phyloP scores from a whole-genome alignment of 192 early-diverging fungal genomes.

The Coemansia sp. region DNA sequence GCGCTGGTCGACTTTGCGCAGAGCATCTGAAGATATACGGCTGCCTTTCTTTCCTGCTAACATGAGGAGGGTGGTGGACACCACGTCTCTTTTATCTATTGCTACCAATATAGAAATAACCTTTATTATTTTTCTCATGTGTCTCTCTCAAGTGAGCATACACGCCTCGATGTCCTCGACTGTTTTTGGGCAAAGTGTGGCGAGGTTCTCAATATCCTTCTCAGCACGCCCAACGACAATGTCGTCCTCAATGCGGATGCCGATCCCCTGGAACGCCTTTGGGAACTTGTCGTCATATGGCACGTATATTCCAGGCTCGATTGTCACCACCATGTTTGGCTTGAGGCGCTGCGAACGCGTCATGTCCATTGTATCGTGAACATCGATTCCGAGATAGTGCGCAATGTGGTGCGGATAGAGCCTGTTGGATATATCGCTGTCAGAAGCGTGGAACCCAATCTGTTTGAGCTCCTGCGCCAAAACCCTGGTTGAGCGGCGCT shows the following conservation, averaged over 20 bases:
- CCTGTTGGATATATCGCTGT: conserved; percentile 70
- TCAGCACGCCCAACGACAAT: conserved; percentile 73
- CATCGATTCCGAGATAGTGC: conserved; percentile 93
- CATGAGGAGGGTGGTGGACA: neutral
- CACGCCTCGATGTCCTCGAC: conserved; percentile 72
- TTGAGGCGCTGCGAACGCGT: conserved; percentile 68
- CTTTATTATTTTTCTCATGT: neutral
- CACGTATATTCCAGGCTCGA: conserved; percentile 94
- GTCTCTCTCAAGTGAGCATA: neutral
- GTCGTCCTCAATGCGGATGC: conserved; percentile 96
- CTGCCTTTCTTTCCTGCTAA: neutral
- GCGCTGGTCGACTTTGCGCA: conserved; percentile 28
- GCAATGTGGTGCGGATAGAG: conserved; percentile 95
- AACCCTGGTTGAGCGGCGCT: conserved; percentile 67
- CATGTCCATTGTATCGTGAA: conserved; percentile 84
- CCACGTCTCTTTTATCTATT: neutral
- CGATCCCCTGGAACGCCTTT: conserved; percentile 79
- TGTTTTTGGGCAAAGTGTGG: conserved; percentile 77
- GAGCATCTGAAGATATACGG: conserved; percentile 13
- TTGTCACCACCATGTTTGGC: conserved; percentile 87
- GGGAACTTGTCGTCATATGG: conserved; percentile 75
- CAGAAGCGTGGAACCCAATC: conserved; percentile 65
- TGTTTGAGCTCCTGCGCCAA: conserved; percentile 69
- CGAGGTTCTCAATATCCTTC: conserved; percentile 65
- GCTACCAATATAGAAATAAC: neutral